Evolutionary conservation across 139 green algal species (phyloP).

Genomic region (Axilococcus clingmanii): DNA sequence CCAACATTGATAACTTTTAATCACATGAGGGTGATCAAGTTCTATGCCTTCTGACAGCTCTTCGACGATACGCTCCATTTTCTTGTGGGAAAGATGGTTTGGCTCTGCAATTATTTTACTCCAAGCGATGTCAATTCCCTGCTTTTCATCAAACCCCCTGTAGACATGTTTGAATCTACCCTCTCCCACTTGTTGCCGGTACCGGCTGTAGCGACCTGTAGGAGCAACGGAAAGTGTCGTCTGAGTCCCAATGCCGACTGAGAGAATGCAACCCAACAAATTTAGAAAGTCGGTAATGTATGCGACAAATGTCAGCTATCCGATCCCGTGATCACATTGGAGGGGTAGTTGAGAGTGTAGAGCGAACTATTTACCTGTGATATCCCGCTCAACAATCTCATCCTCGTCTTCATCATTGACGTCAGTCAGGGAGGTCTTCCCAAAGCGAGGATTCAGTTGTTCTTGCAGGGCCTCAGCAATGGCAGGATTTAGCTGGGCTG

Average conservation of each 20-base stretch:
- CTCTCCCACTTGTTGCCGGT: slow-evolving; percentile 51
- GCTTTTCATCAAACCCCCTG: slow-evolving; percentile 67
- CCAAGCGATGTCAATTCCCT: slow-evolving; percentile 86
- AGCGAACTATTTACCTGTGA: slow-evolving; percentile 3
- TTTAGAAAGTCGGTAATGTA: neutral
- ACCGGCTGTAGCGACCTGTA: slow-evolving; percentile 60
- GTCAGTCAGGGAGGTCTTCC: neutral
- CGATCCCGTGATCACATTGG: neutral
- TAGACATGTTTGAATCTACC: slow-evolving; percentile 82
- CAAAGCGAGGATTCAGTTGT: neutral
- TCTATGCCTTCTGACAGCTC: slow-evolving; percentile 73
- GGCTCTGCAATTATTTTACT: slow-evolving; percentile 59
- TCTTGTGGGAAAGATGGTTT: slow-evolving; percentile 46
- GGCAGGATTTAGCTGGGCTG: too few relatives aligned
- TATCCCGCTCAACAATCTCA: slow-evolving; percentile 22
- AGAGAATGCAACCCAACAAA: too few relatives aligned
- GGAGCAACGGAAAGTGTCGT: neutral
- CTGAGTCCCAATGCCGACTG: too few relatives aligned
- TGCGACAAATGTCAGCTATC: neutral
- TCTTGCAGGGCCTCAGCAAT: neutral
- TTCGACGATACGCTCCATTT: slow-evolving; percentile 52
- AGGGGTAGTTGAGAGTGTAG: neutral
- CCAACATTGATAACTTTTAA: slow-evolving; percentile 76
- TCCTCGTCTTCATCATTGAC: slow-evolving; percentile 22
- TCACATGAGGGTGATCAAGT: slow-evolving; percentile 85